Evolutionary conservation across 2,329 filamentous ascomycete genomes (phyloP).

Genomic region (Fusarium mangiferae): DNA sequence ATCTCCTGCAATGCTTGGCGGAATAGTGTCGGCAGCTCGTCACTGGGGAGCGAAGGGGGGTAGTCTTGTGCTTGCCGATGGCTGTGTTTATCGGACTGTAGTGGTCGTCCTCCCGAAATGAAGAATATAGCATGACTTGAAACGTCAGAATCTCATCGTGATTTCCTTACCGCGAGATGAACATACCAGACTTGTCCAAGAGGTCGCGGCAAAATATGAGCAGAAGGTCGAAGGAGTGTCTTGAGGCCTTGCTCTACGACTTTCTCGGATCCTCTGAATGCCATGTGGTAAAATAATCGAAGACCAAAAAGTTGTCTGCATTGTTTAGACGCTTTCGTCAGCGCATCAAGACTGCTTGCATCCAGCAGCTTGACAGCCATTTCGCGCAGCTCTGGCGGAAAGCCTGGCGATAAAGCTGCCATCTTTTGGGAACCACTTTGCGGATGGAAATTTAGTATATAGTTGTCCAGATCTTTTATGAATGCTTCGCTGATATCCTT

Average conservation of each 20-base stretch:
- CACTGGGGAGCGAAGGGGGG: neutral
- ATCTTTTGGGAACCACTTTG: neutral
- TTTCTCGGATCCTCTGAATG: neutral
- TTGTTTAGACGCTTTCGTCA: neutral
- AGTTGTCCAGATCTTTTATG: neutral
- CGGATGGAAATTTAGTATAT: neutral
- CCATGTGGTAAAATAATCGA: neutral
- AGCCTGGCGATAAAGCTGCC: neutral
- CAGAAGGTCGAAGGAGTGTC: neutral
- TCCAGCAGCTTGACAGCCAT: neutral
- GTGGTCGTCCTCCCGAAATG: neutral
- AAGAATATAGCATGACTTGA: neutral
- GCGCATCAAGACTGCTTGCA: neutral
- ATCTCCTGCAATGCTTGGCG: neutral
- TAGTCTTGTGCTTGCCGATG: neutral
- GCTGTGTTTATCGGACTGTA: neutral
- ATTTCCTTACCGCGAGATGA: neutral
- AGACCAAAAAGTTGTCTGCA: neutral
- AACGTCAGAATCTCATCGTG: neutral
- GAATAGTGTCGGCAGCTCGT: neutral
- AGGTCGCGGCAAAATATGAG: neutral
- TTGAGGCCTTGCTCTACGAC: neutral
- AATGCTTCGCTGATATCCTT: neutral
- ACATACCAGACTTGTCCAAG: neutral
- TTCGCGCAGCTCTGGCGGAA: neutral